Percentiles rank a stretch among this genome's conserved stretches.
Conservation (phyloP, 768 basidiomycete genomes). For the Arthromyces matolae region DNA sequence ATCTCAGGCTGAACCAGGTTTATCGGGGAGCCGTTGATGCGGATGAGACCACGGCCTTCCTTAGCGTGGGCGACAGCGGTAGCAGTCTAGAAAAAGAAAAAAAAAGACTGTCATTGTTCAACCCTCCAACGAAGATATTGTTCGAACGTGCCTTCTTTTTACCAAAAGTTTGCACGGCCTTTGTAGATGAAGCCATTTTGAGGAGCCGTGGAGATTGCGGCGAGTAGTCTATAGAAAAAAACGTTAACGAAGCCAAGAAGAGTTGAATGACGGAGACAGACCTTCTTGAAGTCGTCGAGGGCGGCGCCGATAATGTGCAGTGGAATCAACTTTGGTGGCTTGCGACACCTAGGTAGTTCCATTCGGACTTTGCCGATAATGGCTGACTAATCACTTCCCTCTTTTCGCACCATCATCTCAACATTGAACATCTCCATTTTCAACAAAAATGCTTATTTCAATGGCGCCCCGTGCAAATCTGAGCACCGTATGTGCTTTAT, state of each 20-base stretch:
- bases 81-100: constrained; percentile 63
- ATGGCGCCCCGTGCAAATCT: background rate
- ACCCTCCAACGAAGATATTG: constrained; percentile 6
- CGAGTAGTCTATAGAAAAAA: constrained; percentile 9
- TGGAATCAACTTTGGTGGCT: constrained; percentile 34
- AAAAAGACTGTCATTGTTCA: constrained; percentile 6
- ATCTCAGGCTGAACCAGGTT: constrained; percentile 93
- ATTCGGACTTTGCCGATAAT: constrained; percentile 26
- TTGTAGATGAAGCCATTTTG: constrained; percentile 69
- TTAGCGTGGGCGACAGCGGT: constrained; percentile 97
- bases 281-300: constrained; percentile 45
- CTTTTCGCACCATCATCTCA: constrained; percentile 11
- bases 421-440: too few relatives aligned
- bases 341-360: constrained; percentile 38
- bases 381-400: constrained; percentile 33
- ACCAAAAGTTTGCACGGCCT: constrained; percentile 98
- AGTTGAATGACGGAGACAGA: constrained; percentile 22
- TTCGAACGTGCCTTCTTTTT: constrained; percentile 90
- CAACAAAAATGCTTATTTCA: constrained; percentile 10
- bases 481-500: constrained; percentile 5
- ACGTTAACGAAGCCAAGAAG: background rate
- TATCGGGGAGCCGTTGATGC: constrained; percentile 96
- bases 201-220: constrained; percentile 25
- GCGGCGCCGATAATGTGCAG: constrained; percentile 35
- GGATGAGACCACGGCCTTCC: constrained; percentile 94